Conservation (phyloP, 257 asterid species). For the Gentiana dahurica region DNA sequence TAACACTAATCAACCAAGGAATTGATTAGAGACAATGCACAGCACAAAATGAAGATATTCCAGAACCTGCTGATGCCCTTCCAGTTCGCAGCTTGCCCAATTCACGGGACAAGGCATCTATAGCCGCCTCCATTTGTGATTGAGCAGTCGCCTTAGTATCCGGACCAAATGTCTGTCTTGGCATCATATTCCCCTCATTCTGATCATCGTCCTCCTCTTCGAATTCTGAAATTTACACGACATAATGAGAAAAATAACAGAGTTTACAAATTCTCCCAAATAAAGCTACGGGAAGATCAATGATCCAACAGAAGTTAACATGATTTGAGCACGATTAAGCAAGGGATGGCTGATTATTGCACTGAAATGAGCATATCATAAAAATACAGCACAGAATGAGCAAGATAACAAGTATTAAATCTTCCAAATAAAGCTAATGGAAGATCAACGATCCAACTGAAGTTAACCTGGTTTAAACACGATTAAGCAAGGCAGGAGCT, state of each 20-base stretch:
- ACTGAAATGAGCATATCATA: too few relatives aligned
- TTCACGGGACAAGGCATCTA: slow-evolving; percentile 80
- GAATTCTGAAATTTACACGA: slow-evolving; percentile 16
- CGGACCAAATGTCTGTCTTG: slow-evolving; percentile 34
- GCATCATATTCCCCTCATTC: slow-evolving; percentile 8
- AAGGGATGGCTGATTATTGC: not conserved
- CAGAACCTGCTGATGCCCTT: slow-evolving; percentile 71
- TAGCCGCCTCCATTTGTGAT: slow-evolving; percentile 77
- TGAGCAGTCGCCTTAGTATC: slow-evolving; percentile 39
- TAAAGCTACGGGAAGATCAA: not conserved
- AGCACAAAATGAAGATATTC: not conserved
- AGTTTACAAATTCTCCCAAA: slow-evolving; percentile 1
- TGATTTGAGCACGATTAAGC: too few relatives aligned
- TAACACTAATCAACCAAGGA: not conserved
- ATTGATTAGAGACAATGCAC: not conserved
- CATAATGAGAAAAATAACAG: not conserved
- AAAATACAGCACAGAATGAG: not conserved
- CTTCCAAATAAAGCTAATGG: not conserved
- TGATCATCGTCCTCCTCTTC: slow-evolving; percentile 33
- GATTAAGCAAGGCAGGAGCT: not conserved
- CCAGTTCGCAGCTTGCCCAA: slow-evolving; percentile 81
- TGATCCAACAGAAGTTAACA: not conserved
- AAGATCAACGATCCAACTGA: not conserved
- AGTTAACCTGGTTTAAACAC: too few relatives aligned
- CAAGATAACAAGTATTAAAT: not conserved